Base-by-base conservation (phyloP, 1,284 basidiomycete species). In the Heterobasidion annosum region DNA sequence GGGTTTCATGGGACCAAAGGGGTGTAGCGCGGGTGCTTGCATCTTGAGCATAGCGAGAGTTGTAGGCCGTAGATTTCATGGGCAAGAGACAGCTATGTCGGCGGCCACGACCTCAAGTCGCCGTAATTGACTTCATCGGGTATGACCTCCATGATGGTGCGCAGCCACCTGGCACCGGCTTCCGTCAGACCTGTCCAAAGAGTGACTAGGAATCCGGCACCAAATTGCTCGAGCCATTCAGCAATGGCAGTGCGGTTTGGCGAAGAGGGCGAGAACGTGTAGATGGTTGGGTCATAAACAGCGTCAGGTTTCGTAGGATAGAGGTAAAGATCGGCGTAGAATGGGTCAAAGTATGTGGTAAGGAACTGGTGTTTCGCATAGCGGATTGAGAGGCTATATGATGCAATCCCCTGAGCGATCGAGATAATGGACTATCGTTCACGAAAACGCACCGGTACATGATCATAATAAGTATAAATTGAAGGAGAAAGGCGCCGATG, bases 301-400 rank as follows among this genome's bases (percentile, higher is more conserved):
- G 70, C 69, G 66, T 77, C 71, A 51, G 75, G 76, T 61, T 71
- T 73, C 58, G 70, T 71, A 57, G 73, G 64, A 67, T 82, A 76
- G 53, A 78, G 64, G 65, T 85, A 76, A 49, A 87, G 73, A 63
- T 87, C 81, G 16, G 83, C 79, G 63, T 85, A 78, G 69, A 85
- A 81, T 54, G 86, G 81, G 64, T 89, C 85, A 63, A 84, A 87
- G 61, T 87, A 88, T 57, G 78, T 79, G 55, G 75, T 78, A 55
- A 79, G 67, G 62, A 80, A 81, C 49, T 77, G 65, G 35, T 71
- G 68, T 57, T 63, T 69, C 50, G 76, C 75, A 55, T 73, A 67
- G 48, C 63, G 59, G 42, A 66, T 65, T 52, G 71, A 70, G 51
- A 73, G 70, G 61, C 76, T 77, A 49, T 45, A 46, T 32, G 19